Evolutionary conservation across 768 basidiomycete genomes (phyloP), one percentile per base, ranked within the genome.

Genomic region (Kockovaella imperatae): DNA sequence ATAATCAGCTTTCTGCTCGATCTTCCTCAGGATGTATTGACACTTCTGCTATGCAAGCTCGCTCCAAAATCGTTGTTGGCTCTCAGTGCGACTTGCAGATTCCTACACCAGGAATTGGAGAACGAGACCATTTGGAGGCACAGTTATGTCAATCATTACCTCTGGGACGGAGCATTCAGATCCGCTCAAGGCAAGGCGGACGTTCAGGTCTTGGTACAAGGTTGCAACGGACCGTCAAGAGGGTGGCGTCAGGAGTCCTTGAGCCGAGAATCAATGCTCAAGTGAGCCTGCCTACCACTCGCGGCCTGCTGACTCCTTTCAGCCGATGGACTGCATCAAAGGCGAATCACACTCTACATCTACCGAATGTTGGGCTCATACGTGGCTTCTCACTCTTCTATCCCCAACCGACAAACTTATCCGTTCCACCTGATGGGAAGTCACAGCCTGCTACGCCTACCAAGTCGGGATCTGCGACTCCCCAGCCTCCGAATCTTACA

Each of bases 201-300:
- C 20, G 52, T 62, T 14, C 39, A 42, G 35, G 42, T 62, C 2
- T 44, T 66, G 17, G 62, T 61, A 0, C 57, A 59, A 26, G 47
- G 50, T n/a, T 60, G 58, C 35, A 20, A 46, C 28, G 46, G 49
- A n/a, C 53, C 50, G 1, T 57, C 56, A 11, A 45, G 59, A 21
- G 64, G 67, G 17, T 69, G 64, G 64, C 48, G 54, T 28, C 53
- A 47, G 29, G 67, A 69, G 43, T 51, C 62, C 2, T 29, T 69
- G n/a, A 48, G 47, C 11, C 44, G 67, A 24, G 67, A 69, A 43
- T 35, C 53, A 10, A 63, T 69, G 64, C 21, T 67, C 13, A 60
- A 62, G 64, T 66, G 45, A 48, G 67, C 57, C 17, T 5, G 24
- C 3, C 25, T 5, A 28, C 5, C 13, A 13, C 3, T 38, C 20